These are phyloP conservation scores for Escovopsis sp. DNA, from an alignment of 2,329 filamentous ascomycete species.

Conservation along the genomic window DNA sequence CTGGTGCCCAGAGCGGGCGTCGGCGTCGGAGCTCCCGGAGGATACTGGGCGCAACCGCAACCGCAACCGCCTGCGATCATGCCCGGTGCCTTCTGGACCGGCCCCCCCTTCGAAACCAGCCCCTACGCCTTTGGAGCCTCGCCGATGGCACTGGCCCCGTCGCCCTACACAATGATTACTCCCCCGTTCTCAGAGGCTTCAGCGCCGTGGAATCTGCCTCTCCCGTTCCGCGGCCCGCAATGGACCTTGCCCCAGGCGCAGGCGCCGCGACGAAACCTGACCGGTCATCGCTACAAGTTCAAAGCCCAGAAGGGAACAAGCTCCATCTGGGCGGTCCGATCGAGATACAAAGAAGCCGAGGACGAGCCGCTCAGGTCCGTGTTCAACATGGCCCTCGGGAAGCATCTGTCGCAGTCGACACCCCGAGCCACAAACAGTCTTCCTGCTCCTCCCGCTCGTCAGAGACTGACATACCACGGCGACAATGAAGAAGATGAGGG, in stretches of 20 bases:
- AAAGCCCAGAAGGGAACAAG: conserved; percentile 14
- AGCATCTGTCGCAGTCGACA: conserved; percentile 1
- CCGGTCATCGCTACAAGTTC: conserved; percentile 17
- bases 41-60: not conserved
- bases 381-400: conserved; percentile 2
- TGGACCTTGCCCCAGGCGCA: conserved; percentile 3
- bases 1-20: conserved; percentile 4
- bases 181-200: conserved; percentile 5
- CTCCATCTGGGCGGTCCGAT: conserved; percentile 21
- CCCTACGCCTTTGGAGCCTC: conserved; percentile 5
- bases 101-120: conserved; percentile 1
- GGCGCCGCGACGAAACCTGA: not conserved
- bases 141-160: conserved; percentile 7
- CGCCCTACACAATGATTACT: conserved; percentile 9
- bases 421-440: conserved; percentile 1
- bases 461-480: not conserved
- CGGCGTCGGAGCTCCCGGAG: not conserved
- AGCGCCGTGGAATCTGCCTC: conserved; percentile 6
- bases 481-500: conserved; percentile 15
- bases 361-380: conserved; percentile 3
- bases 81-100: conserved; percentile 4
- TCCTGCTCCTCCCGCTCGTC: not conserved
- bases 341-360: conserved; percentile 9
- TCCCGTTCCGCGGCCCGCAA: conserved; percentile 1
- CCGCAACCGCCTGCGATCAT: conserved; percentile 1